Evolutionary conservation across 345 rosid species (phyloP), one percentile per base, ranked within the genome.

Genomic region (Populus davidiana): DNA sequence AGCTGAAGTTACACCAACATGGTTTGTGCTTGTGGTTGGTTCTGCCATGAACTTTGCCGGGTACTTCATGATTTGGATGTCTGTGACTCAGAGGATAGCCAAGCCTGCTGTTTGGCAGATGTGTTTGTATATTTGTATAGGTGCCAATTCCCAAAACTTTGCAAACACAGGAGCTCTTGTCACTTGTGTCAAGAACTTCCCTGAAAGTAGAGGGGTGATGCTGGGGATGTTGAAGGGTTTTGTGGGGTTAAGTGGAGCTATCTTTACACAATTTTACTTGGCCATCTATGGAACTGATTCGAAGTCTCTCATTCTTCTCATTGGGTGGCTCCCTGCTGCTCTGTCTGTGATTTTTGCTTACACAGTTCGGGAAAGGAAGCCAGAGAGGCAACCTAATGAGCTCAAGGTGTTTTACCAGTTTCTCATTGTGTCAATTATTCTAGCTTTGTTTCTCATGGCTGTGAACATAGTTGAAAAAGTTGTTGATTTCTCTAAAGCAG

Each of bases 151-250:
- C 1, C 97, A 92, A 69, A 94, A 90, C 65, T 92, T 94, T 64
- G 96, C 97, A 44, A 92, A 90, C 49, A 92, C 97, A 38, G 98
- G 97, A 47, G 92, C 96, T 79, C 79, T 94, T 1, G 97, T 92
- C 73, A 93, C 98, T 36, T 90, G 94, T 81, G 92, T 94, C 4
- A 88, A 88, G 81, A 94, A 94, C 56, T 94, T 94, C 85, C 97
- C 98, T 2, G 93, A 91, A 36, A 88, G 96, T 68, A 84, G 98
- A 62, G 98, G 98, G 18, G 85, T 86, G 67, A 86, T 92, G 92
- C 75, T 94, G 52, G 98, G 98, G 25, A 81, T 94, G 1, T 82
- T 94, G 50, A 94, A 94, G 76, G 98, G 98, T 29, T 92, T 85
- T 72, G 90, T 90, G 5, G 97, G 98, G 20, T 73, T 94, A 23